A percentile compares a stretch with the other conserved stretches of the same genome.
Conservation (phyloP, 306 rosid species). For the Hylodesmum podocarpum region DNA sequence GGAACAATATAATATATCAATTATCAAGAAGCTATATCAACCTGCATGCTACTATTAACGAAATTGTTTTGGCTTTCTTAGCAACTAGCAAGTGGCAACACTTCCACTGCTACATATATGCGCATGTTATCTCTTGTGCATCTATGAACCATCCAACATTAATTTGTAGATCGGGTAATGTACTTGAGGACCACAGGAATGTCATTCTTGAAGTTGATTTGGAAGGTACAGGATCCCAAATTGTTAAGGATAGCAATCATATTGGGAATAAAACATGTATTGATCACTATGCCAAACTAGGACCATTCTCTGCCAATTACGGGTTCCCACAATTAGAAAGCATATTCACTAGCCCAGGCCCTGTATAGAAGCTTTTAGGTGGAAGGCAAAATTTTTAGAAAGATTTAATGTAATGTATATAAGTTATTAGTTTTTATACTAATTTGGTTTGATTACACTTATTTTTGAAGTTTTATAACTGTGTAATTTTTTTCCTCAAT, state of each 20-base stretch:
- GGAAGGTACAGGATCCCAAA: slow-evolving; percentile 17
- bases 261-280: neutral
- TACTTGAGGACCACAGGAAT: slow-evolving; percentile 23
- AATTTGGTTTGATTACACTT: no score
- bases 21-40: slow-evolving; percentile 17
- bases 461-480: no score
- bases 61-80: neutral
- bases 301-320: slow-evolving; percentile 11
- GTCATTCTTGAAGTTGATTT: slow-evolving; percentile 19
- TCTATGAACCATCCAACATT: neutral
- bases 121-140: neutral
- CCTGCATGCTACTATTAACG: neutral
- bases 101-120: neutral
- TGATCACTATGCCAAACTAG: neutral
- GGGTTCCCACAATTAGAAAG: neutral
- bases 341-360: neutral
- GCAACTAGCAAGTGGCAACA: slow-evolving; percentile 28
- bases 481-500: no score
- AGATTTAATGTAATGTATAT: no score
- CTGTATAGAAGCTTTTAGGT: neutral
- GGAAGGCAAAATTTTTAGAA: no score
- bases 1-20: no score
- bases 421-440: no score
- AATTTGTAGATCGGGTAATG: neutral
- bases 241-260: neutral